These are phyloP conservation scores for Talaromyces funiculosus DNA, from an alignment of 2,329 filamentous ascomycete species.

Conservation along the genomic window DNA sequence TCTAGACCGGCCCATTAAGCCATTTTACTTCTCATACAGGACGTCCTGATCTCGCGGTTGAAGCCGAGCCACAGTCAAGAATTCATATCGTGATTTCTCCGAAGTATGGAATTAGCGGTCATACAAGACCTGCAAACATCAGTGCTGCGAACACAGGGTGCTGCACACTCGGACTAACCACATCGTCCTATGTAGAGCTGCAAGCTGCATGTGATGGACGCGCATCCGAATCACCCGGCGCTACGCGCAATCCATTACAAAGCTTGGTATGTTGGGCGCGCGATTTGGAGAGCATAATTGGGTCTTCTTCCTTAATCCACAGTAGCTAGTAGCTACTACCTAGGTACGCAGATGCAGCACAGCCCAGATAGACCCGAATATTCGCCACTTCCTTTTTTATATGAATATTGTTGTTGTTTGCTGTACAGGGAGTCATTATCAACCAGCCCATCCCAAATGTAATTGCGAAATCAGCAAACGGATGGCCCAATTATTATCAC, in stretches of 20 bases:
- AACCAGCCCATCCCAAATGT: no score
- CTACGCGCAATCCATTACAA: background rate
- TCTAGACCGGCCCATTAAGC: background rate
- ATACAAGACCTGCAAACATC: background rate
- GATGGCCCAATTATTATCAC: no score
- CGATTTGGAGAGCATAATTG: background rate
- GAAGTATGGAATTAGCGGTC: background rate
- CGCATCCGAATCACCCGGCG: background rate
- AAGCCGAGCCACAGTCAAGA: background rate
- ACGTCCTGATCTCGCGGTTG: background rate
- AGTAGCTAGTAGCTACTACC: no score
- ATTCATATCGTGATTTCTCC: background rate
- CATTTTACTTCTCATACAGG: no score
- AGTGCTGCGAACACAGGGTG: background rate
- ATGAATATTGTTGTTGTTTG: no score
- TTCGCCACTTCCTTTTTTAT: background rate
- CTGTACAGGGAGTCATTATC: no score
- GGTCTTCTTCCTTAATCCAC: background rate
- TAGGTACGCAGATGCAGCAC: background rate
- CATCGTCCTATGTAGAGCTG: no score
- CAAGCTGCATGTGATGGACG: background rate
- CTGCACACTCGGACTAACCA: background rate
- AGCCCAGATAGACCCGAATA: background rate
- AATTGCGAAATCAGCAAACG: no score
- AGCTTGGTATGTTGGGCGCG: conserved; percentile 1